Evolutionary conservation across 176 grass and related monocot species (phyloP), one percentile per base, ranked within the genome.

Genomic region (Dactylis glomerata): DNA sequence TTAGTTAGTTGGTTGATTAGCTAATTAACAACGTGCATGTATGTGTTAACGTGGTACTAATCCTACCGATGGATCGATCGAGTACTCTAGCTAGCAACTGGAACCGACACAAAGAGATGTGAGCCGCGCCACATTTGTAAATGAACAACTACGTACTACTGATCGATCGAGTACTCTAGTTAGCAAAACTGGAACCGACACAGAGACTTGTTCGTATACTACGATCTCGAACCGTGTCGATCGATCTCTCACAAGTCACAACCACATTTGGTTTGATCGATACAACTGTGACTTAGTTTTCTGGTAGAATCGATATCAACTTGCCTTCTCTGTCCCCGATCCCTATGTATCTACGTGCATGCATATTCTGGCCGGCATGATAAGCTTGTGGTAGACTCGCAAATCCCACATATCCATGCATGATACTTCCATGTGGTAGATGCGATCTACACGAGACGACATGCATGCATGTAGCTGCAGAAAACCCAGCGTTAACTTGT

Each of bases 11-110:
- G 65, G 45, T 32, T 33, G 20, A 40, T 9, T 68, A 16, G 42
- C 75, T 72, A 63, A n/a, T 26, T 87, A 82, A 56, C 57, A 81
- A 82, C 24, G 78, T 87, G 78, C 11, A 28, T 14, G 15, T n/a
- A 11, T 44, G 45, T 46, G 40, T 78, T 77, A 77, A 16, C 74
- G 49, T 34, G n/a, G 32, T 17, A 5, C 36, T 68, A 38, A n/a
- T n/a, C n/a, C n/a, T n/a, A n/a, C n/a, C n/a, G n/a, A n/a, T n/a
- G n/a, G n/a, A n/a, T n/a, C n/a, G n/a, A n/a, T n/a, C n/a, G n/a
- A 68, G 33, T 40, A 31, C 20, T 40, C 9, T 51, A 64, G 38
- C 52, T 36, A 77, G 13, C 32, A 36, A 17, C n/a, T n/a, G n/a
- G n/a, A n/a, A n/a, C n/a, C n/a, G n/a, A n/a, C n/a, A n/a, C n/a